Percentiles rank a stretch among this genome's conserved stretches.
Evolutionary conservation across 2,329 filamentous ascomycete genomes (phyloP).

Genomic region (Hypoxylon sp.): DNA sequence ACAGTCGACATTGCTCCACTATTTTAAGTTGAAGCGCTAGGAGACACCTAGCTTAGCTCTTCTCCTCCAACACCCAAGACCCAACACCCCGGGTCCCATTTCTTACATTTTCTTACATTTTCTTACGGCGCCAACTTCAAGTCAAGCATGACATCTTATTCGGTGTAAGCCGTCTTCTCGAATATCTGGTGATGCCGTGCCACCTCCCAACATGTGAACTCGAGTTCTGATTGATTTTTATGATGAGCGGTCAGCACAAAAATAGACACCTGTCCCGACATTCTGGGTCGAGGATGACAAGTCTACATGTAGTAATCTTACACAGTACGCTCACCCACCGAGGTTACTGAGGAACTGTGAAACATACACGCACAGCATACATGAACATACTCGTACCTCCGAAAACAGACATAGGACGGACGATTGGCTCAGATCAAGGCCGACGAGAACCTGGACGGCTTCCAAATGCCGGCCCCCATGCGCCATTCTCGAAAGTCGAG

Average conservation of each 20-base stretch:
- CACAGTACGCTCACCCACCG: neutral
- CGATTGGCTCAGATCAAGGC: constrained; percentile 12
- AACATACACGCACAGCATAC: neutral
- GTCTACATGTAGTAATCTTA: constrained; percentile 1
- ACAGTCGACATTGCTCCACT: constrained; percentile 12
- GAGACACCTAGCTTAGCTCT: neutral
- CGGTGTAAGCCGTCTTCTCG: neutral
- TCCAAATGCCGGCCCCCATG: constrained; percentile 12
- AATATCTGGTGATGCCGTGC: neutral
- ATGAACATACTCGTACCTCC: neutral
- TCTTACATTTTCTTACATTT: neutral
- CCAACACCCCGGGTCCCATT: neutral
- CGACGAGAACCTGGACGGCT: constrained; percentile 1
- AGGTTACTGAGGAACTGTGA: neutral
- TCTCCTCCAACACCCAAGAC: neutral
- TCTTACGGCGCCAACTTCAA: neutral
- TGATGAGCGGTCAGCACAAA: constrained; percentile 7
- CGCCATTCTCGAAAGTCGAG: constrained; percentile 9
- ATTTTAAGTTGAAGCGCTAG: constrained; percentile 20
- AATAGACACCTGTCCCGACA: constrained; percentile 24
- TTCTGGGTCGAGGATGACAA: constrained; percentile 23
- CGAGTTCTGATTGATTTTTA: neutral
- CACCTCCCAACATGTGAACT: neutral
- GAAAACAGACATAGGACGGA: constrained; percentile 9
- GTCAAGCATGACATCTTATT: neutral